Conservation (phyloP, 306 rosid genomes). For the Begonia peltatifolia region DNA sequence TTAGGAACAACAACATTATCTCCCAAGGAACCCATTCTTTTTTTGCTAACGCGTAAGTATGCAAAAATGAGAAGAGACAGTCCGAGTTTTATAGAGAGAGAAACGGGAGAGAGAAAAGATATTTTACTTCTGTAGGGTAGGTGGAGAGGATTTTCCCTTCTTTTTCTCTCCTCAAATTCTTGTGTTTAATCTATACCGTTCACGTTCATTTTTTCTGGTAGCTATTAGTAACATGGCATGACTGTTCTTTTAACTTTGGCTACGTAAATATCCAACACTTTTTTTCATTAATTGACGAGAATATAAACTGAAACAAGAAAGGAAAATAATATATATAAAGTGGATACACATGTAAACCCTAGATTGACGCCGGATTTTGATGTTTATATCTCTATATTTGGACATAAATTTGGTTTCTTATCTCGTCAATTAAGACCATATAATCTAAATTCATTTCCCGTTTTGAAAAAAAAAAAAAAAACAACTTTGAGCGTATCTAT, state of each 20-base stretch:
- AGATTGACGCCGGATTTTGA: constrained; percentile 28
- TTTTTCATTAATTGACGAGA: background rate
- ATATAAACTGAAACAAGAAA: background rate
- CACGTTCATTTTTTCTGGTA: too few species aligned
- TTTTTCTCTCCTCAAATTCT: too few species aligned
- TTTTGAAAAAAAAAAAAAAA: too few species aligned
- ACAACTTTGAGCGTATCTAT: too few species aligned
- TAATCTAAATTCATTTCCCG: too few species aligned
- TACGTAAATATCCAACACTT: too few species aligned
- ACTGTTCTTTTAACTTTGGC: too few species aligned
- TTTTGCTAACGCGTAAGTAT: background rate
- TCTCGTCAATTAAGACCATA: too few species aligned
- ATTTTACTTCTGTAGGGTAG: too few species aligned
- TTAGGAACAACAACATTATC: constrained; percentile 64
- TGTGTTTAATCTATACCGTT: too few species aligned
- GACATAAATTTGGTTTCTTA: constrained; percentile 3
- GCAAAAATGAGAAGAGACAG: background rate
- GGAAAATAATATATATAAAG: background rate
- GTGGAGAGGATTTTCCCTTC: too few species aligned
- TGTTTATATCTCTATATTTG: constrained; percentile 2
- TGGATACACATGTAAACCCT: constrained; percentile 9
- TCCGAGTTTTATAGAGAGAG: background rate
- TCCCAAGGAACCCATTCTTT: constrained; percentile 47
- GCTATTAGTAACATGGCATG: too few species aligned
- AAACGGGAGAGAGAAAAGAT: background rate